Conservation (phyloP, 1,284 basidiomycete species). For the Ustilago lituana region DNA sequence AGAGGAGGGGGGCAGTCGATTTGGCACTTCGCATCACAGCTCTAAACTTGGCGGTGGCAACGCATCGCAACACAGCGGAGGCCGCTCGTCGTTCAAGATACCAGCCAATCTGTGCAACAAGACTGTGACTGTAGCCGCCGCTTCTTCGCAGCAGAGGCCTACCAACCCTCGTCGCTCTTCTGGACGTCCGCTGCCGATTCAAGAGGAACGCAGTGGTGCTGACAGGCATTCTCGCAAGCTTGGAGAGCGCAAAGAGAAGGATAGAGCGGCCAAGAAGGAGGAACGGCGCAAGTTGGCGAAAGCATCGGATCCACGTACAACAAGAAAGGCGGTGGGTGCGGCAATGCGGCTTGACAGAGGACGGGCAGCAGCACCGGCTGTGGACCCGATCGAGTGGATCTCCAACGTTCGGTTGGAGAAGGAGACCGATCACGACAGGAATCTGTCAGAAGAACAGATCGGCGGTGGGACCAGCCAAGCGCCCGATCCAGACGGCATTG, state of each 20-base stretch:
- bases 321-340: conserved; percentile 28
- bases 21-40: conserved; percentile 32
- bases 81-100: conserved; percentile 39
- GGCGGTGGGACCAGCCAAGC: conserved; percentile 20
- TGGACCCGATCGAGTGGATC: conserved; percentile 57
- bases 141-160: conserved; percentile 11
- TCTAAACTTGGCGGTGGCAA: conserved; percentile 19
- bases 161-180: conserved; percentile 11
- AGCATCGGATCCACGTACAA: conserved; percentile 1
- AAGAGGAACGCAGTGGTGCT: conserved; percentile 24
- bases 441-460: conserved; percentile 17
- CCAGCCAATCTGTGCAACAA: conserved; percentile 20
- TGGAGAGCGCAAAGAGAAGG: conserved; percentile 18
- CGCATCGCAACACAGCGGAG: conserved; percentile 41
- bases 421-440: conserved; percentile 18
- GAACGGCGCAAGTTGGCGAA: conserved; percentile 19
- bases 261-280: conserved; percentile 15
- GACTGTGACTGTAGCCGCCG: neutral
- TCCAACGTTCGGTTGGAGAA: conserved; percentile 52
- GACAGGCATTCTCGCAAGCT: conserved; percentile 13
- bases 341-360: conserved; percentile 46
- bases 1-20: conserved; percentile 1
- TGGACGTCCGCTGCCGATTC: conserved; percentile 29
- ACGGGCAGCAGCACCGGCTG: conserved; percentile 27
- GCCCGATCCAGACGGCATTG: conserved; percentile 11